These are phyloP conservation scores for Fusarium sp. DNA, from an alignment of 2,329 filamentous ascomycete genomes.

Conservation along the genomic window DNA sequence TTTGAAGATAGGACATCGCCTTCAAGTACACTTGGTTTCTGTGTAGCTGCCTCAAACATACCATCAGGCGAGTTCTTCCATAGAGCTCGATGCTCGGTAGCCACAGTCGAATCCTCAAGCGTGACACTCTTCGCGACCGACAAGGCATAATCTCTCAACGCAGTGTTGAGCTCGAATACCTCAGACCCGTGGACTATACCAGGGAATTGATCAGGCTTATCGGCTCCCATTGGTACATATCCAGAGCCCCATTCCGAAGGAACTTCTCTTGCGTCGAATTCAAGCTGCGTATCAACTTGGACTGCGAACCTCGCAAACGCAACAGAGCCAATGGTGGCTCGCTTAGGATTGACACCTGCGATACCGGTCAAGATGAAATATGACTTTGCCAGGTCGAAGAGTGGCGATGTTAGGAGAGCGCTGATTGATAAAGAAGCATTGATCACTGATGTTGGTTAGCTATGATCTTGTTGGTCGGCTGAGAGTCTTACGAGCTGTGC, in stretches of 20 bases:
- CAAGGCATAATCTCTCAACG: conserved; percentile 28
- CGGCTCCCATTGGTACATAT: conserved; percentile 32
- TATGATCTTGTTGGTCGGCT: accelerated
- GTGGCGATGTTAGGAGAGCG: conserved; percentile 20
- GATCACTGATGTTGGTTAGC: conserved; percentile 6
- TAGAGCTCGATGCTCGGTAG: conserved; percentile 12
- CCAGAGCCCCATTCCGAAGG: conserved; percentile 33
- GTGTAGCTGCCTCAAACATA: conserved; percentile 10
- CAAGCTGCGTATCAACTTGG: conserved; percentile 34
- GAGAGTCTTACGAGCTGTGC: conserved; percentile 18
- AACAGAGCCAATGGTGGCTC: conserved; percentile 36
- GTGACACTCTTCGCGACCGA: background rate
- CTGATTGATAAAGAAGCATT: conserved; percentile 33
- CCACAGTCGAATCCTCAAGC: conserved; percentile 12
- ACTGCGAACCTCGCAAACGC: conserved; percentile 38
- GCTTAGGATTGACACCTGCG: conserved; percentile 36
- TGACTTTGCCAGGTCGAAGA: conserved; percentile 30
- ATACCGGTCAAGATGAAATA: conserved; percentile 40
- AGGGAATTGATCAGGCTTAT: conserved; percentile 25
- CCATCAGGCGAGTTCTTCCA: conserved; percentile 8
- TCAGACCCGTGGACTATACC: conserved; percentile 34
- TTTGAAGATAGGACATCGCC: conserved; percentile 38
- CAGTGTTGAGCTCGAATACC: conserved; percentile 32
- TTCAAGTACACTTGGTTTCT: conserved; percentile 20
- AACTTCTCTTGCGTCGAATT: conserved; percentile 35